Percentiles rank a stretch among this genome's conserved stretches.
Evolutionary conservation across 257 asterid species (phyloP).

Genomic region (Linderniella brevidens): DNA sequence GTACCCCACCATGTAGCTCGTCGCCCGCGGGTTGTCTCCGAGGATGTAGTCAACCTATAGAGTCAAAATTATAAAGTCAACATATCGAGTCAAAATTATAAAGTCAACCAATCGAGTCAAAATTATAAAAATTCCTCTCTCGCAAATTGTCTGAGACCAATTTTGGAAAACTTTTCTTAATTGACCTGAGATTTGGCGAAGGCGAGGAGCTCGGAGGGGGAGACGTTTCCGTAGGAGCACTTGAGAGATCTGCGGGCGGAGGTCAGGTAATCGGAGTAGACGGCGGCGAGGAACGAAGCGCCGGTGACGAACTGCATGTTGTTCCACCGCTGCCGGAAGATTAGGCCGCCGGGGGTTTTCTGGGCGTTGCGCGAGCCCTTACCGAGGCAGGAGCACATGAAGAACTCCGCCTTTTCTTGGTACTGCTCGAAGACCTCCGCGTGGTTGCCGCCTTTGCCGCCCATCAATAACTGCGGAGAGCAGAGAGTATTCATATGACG

Average conservation of each 20-base stretch:
- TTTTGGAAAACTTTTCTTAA: no score
- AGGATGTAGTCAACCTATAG: constrained; percentile 76
- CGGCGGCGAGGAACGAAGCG: constrained; percentile 52
- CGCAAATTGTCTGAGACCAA: no score
- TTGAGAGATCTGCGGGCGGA: constrained; percentile 42
- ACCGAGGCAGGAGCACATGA: constrained; percentile 67
- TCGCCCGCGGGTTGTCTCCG: constrained; percentile 95
- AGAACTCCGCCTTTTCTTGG: constrained; percentile 55
- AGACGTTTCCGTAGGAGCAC: constrained; percentile 29
- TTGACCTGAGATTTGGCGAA: constrained; percentile 63
- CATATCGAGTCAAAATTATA: no score
- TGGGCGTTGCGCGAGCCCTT: constrained; percentile 38
- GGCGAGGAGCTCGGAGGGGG: constrained; percentile 44
- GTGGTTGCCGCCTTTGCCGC: constrained; percentile 43
- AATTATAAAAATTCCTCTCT: no score
- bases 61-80: no score
- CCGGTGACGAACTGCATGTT: constrained; percentile 73
- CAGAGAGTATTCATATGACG: neutral
- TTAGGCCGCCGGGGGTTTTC: constrained; percentile 59
- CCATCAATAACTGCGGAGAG: constrained; percentile 48
- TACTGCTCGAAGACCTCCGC: constrained; percentile 25
- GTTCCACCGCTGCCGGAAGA: constrained; percentile 59
- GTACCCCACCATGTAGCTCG: constrained; percentile 97
- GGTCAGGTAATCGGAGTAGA: constrained; percentile 54
- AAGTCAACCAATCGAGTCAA: constrained; percentile 42